Evolutionary conservation across 768 basidiomycete species (phyloP), one percentile per base, ranked within the genome.

Genomic region (Leucocoprinus sp.): DNA sequence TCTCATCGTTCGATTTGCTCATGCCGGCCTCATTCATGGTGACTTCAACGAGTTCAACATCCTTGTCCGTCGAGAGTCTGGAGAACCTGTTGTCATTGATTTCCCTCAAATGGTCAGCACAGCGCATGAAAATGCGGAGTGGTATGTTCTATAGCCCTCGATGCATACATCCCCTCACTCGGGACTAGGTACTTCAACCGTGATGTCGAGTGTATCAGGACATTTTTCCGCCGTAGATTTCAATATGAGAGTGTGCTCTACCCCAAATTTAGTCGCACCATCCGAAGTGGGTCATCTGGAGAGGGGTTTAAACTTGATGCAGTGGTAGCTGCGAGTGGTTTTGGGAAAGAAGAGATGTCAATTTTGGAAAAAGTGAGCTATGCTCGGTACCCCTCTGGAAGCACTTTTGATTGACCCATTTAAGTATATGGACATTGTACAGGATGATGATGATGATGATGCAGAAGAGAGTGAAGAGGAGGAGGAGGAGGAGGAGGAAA

Each of bases 41-140:
- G 96, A 99, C 55, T 99, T 88, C 67, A 99, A 99, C 66, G 96
- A 99, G 60, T 99, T 98, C 71, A 98, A 99, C 63, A 93, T 99
- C 53, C 80, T 99, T 50, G 92, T 99, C 55, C 76, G 77, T 28
- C 78, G 87, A 37, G 82, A 82, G 43, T 61, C 64, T 17, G 74
- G 74, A 8, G 81, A 90, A 55, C 88, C 93, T 5, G 65, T 97
- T 42, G 80, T 99, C 34, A 99, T 99, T 55, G 96, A 99, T 68
- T 99, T 99, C 61, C 96, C 96, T 6, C 96, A 99, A 68, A 97
- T 98, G 95, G 91, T 98, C 64, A 91, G 87, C 70, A 93, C 89
- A 21, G 87, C 92, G 37, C 96, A 99, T 54, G 79, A 81, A 56
- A 96, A 99, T 60, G 96, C 96, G 4, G 96, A 98, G 68, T 96